These are phyloP conservation scores for Dioscorea alata DNA, from an alignment of 106 monocot genomes.

Conservation along the genomic window DNA sequence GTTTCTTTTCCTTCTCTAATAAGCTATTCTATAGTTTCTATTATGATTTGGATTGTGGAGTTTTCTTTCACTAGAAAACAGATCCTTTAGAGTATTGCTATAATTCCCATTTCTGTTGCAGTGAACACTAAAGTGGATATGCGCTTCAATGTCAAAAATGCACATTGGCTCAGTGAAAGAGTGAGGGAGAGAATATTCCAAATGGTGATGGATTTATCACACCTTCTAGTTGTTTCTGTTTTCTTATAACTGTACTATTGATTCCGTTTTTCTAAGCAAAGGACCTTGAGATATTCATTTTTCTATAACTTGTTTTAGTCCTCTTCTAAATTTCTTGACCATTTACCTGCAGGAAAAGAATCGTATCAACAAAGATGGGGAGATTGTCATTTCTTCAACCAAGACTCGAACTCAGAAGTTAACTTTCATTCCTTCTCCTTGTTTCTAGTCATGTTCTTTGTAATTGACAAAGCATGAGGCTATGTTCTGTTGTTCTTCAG, in stretches of 20 bases:
- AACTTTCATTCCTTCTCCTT: conserved; percentile 13
- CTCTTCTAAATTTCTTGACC: not conserved
- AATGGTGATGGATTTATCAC: conserved; percentile 39
- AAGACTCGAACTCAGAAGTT: conserved; percentile 96
- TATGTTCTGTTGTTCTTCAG: conserved; percentile 30
- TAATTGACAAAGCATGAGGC: conserved; percentile 3
- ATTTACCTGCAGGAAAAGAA: conserved; percentile 80
- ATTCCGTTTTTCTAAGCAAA: no score
- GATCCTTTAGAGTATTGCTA: no score
- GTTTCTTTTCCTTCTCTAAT: no score
- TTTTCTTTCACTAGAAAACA: no score
- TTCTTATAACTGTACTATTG: no score
- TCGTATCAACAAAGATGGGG: conserved; percentile 90
- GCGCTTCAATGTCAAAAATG: conserved; percentile 90
- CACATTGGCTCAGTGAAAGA: conserved; percentile 88
- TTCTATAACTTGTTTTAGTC: no score
- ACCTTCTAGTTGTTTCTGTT: no score
- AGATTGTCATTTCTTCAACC: conserved; percentile 93
- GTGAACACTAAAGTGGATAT: conserved; percentile 99
- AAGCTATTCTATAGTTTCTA: no score
- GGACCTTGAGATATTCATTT: no score
- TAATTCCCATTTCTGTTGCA: conserved; percentile 27
- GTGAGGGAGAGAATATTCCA: conserved; percentile 79
- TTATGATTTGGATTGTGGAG: no score
- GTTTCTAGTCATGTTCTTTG: conserved; percentile 3